Percentiles rank a stretch among this genome's conserved stretches.
Evolutionary conservation across 106 monocot genomes (phyloP).

Genomic region (Hemerocallis citrina): DNA sequence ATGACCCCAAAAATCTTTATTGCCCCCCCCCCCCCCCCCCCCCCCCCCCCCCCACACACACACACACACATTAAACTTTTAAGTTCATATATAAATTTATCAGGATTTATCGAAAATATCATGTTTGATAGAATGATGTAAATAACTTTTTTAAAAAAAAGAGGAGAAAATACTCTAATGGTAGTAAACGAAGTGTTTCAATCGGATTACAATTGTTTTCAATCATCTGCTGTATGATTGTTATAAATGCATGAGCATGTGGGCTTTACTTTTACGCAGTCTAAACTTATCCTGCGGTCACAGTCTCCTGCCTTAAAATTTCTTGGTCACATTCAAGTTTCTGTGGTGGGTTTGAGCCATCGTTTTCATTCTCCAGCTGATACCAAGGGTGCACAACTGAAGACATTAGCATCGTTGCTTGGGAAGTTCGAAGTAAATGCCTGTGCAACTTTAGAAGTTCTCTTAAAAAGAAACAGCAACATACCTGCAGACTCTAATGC

Average conservation of each 20-base stretch:
- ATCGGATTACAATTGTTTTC: background rate
- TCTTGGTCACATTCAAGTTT: conserved; percentile 60
- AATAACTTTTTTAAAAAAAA: too few species aligned
- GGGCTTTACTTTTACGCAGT: conserved; percentile 13
- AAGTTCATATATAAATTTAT: too few species aligned
- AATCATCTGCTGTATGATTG: background rate
- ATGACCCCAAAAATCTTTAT: too few species aligned
- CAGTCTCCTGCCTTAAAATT: conserved; percentile 13
- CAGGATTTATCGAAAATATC: too few species aligned
- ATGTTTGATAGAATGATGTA: too few species aligned
- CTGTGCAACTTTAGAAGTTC: conserved; percentile 47
- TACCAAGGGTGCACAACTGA: conserved; percentile 50
- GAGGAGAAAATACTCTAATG: background rate
- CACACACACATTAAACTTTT: too few species aligned
- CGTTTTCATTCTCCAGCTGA: conserved; percentile 38
- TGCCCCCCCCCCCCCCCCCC: too few species aligned
- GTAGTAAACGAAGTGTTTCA: background rate
- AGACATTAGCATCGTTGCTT: conserved; percentile 41
- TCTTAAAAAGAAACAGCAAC: conserved; percentile 52
- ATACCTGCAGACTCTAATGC: conserved; percentile 88
- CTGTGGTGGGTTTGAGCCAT: conserved; percentile 74
- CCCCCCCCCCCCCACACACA: too few species aligned
- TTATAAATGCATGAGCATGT: background rate
- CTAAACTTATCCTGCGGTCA: conserved; percentile 16
- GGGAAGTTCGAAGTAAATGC: conserved; percentile 33